Evolutionary conservation across 345 rosid genomes (phyloP).

Genomic region (Hibiscus tridactylites): DNA sequence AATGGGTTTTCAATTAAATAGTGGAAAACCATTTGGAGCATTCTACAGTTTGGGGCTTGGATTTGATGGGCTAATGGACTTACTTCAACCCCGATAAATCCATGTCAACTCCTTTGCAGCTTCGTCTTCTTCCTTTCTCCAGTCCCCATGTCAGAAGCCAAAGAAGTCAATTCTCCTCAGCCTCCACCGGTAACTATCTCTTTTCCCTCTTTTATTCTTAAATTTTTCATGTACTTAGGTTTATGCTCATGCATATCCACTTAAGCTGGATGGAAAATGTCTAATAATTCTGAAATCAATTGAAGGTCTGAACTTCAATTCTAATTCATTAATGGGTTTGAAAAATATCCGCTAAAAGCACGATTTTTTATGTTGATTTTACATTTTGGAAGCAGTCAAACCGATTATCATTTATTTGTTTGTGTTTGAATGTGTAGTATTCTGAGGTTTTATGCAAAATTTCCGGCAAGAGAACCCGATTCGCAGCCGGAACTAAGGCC

Average conservation of each 20-base stretch:
- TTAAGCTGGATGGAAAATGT: background rate
- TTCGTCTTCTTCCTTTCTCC: background rate
- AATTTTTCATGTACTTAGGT: background rate
- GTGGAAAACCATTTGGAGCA: no score
- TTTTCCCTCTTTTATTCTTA: background rate
- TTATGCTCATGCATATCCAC: background rate
- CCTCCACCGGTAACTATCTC: slow-evolving; percentile 16
- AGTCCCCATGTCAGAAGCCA: slow-evolving; percentile 16
- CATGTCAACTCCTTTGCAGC: background rate
- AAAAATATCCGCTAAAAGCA: background rate
- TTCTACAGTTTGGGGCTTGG: no score
- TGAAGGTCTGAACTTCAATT: background rate
- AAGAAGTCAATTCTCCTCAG: slow-evolving; percentile 11
- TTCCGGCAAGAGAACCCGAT: slow-evolving; percentile 47
- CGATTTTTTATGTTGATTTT: background rate
- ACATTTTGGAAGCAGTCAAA: background rate
- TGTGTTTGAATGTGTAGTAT: slow-evolving; percentile 30
- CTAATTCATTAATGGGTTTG: background rate
- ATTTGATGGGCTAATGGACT: background rate
- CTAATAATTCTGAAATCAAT: background rate
- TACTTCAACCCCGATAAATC: background rate
- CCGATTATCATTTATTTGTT: background rate
- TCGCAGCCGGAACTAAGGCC: slow-evolving; percentile 63
- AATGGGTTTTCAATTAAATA: no score
- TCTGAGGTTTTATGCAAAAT: slow-evolving; percentile 54